Evolutionary conservation across 2,329 filamentous ascomycete species (phyloP), one percentile per base, ranked within the genome.

Genomic region (Helotiales sp.): DNA sequence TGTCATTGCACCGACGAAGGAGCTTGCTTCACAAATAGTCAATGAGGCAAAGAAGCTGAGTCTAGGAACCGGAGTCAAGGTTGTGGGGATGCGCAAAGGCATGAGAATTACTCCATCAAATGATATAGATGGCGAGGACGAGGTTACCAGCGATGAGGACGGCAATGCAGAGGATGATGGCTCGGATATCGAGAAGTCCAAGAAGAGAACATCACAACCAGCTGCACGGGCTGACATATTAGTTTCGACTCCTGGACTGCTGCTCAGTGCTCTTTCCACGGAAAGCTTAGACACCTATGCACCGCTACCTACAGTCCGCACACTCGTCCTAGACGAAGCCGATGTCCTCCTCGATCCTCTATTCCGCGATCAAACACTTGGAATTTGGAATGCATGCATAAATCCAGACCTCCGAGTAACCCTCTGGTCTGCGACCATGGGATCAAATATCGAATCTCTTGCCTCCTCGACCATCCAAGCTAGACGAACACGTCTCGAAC

Each of bases 401-500:
- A 86, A 87, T 64, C 79, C 84, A 2, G 75, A 80, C n/a, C 78
- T 98, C 8, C 83, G 86, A 24, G 80, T 91, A 3, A 91, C 89
- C 9, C 86, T 96, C 59, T 99, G 93, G 92, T 98, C 95, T 13
- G 95, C 95, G 13, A 99, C 95, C 0, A 97, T 99, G 87, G 91
- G 90, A 3, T 96, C 93, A 15, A 95, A 88, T 66, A 90, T 98
- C 40, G 95, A 99, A 75, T 80, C 86, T 19, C 78, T 97, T 7
- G 83, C 91, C 47, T 82, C 82, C 6, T 82, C 84, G n/a, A 88
- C 87, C 13, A 82, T 95, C 51, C 76, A 79, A 36, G 75, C 79
- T 8, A 81, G 86, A 33, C 80, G 73, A 51, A 70, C 74, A 40
- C 70, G 61, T 34, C 74, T 80, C 64, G 65, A 19, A 3, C 70